Evolutionary conservation across 2,329 filamentous ascomycete species (phyloP).

Genomic region (Teratosphaeria pseudoeucalypti): DNA sequence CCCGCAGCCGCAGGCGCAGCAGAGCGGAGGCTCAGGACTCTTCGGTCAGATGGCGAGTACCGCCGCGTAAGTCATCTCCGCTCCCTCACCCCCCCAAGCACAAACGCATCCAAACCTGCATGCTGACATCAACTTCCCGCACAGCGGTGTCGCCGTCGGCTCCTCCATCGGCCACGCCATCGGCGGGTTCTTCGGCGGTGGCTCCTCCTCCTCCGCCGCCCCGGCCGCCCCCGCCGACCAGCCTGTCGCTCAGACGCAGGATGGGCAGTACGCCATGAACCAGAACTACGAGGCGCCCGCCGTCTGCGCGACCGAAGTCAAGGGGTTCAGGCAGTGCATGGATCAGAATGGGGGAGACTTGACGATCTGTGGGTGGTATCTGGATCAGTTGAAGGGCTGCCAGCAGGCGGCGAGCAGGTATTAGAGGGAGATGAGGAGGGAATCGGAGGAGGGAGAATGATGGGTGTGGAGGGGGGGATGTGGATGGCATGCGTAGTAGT

Average conservation of each 20-base stretch:
- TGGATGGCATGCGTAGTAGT: not conserved
- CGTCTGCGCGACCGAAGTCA: constrained; percentile 64
- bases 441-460: not conserved
- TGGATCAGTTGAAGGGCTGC: constrained; percentile 66
- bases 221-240: constrained; percentile 30
- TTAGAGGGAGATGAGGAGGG: constrained; percentile 26
- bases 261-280: constrained; percentile 20
- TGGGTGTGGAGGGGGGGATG: not conserved
- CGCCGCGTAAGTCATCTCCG: constrained; percentile 67
- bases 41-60: constrained; percentile 97
- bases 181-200: constrained; percentile 75
- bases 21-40: constrained; percentile 63
- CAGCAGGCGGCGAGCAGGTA: constrained; percentile 39
- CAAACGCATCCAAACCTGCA: constrained; percentile 15
- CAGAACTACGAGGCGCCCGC: constrained; percentile 31
- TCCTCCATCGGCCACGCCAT: constrained; percentile 93
- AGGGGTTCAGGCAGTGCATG: constrained; percentile 89
- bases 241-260: constrained; percentile 17
- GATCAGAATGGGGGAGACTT: constrained; percentile 90
- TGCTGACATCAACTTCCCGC: not conserved
- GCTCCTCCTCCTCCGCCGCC: constrained; percentile 45
- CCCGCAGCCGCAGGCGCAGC: constrained; percentile 25
- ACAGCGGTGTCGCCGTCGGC: constrained; percentile 89
- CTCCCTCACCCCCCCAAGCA: not conserved
- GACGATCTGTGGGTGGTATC: constrained; percentile 94